Conservation (phyloP, 164 flowering plant species). For the Liriodendron chinense region DNA sequence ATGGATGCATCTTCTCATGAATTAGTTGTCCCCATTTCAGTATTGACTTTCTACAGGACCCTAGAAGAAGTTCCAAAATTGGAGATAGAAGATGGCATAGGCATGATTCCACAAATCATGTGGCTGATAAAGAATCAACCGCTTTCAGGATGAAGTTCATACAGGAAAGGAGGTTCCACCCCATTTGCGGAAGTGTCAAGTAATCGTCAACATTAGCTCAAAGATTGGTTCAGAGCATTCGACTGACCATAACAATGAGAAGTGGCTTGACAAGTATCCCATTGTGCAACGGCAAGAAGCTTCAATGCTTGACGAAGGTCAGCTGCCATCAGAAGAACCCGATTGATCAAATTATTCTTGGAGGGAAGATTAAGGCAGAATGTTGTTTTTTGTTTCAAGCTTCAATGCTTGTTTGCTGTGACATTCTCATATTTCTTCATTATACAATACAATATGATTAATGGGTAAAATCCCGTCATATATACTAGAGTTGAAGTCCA, state of each 20-base stretch:
- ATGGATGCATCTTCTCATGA: constrained; percentile 5
- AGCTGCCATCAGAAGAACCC: constrained; percentile 33
- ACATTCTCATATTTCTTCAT: not conserved
- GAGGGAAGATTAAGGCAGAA: not conserved
- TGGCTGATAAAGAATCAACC: constrained; percentile 11
- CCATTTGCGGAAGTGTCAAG: constrained; percentile 4
- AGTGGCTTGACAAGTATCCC: constrained; percentile 21
- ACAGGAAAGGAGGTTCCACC: constrained; percentile 7
- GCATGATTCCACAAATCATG: constrained; percentile 8
- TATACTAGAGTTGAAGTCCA: not conserved
- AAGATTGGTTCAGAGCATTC: constrained; percentile 9
- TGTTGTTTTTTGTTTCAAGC: not conserved
- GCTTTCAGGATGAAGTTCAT: constrained; percentile 7
- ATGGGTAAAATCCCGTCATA: constrained; percentile 2
- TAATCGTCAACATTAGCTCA: constrained; percentile 3
- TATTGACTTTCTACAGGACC: constrained; percentile 42
- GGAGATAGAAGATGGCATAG: constrained; percentile 21
- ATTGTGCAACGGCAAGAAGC: constrained; percentile 19
- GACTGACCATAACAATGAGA: constrained; percentile 16
- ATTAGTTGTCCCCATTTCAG: constrained; percentile 16
- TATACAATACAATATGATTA: not conserved
- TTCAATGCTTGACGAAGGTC: constrained; percentile 50
- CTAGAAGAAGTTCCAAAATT: constrained; percentile 23
- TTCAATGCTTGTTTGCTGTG: not conserved
- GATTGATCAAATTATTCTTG: not conserved